Evolutionary conservation across 371 early-diverging fungal species (phyloP).

Genomic region (Blastocladiella emersonii): DNA sequence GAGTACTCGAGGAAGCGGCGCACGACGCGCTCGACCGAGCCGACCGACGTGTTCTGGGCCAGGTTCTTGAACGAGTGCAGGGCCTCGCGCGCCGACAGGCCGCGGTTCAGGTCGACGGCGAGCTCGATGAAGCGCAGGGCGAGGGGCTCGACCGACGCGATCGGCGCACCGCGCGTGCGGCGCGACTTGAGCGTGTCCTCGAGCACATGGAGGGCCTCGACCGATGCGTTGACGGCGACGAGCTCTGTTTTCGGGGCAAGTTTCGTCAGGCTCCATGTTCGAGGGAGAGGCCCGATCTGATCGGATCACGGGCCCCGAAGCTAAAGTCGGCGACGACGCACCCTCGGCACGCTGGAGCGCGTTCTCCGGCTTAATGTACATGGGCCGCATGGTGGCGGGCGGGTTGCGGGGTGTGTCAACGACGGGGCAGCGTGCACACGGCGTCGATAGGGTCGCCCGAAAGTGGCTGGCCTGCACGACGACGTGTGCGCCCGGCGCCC

Average conservation of each 20-base stretch:
- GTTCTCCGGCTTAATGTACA: constrained; percentile 33
- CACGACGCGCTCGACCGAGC: constrained; percentile 77
- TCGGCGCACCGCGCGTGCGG: constrained; percentile 63
- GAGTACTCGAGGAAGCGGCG: constrained; percentile 68
- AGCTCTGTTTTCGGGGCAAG: constrained; percentile 49
- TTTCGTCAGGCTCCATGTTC: too few species aligned
- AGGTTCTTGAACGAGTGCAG: constrained; percentile 93
- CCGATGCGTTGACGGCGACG: constrained; percentile 72
- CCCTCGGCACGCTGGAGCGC: constrained; percentile 48
- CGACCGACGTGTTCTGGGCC: constrained; percentile 82
- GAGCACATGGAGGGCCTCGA: constrained; percentile 72
- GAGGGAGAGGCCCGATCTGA: too few species aligned
- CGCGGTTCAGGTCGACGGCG: constrained; percentile 71
- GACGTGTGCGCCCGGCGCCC: too few species aligned
- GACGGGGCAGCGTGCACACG: too few species aligned
- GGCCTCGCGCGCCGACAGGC: constrained; percentile 87
- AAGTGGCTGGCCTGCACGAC: too few species aligned
- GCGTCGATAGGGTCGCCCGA: too few species aligned
- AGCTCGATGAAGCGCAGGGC: constrained; percentile 86
- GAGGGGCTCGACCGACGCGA: constrained; percentile 74
- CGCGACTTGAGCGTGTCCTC: constrained; percentile 81
- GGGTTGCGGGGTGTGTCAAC: too few species aligned
- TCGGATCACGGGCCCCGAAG: background rate
- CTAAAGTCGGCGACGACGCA: constrained; percentile 3
- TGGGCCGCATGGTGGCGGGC: background rate